Evolutionary conservation across 208 protist genomes (phyloP), one percentile per base, ranked within the genome.

Genomic region (Trypanosoma rangeli): DNA sequence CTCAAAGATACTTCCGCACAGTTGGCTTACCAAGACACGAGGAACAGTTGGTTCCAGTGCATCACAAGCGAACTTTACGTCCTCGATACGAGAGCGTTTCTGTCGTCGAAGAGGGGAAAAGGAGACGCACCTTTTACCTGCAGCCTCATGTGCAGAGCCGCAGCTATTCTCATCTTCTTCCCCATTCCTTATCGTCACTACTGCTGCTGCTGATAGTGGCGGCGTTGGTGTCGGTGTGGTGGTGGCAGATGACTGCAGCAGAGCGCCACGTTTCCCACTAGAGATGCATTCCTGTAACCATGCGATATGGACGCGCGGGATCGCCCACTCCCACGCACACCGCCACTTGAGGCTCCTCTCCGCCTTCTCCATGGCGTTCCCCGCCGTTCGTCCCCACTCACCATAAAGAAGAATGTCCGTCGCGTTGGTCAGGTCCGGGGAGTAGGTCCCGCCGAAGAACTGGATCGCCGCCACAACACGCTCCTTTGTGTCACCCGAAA

Each of bases 361-460:
- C 5, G 15, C 24, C 8, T 59, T 28, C 20, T 29, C 22, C 18
- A 20, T 4, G 33, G n/a, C 35, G 29, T 69, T 28, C 15, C 35
- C 29, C 5, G 50, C 49, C 9, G 12, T 44, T 10, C 54, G 10
- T 9, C n/a, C 49, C 46, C 3, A 20, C 16, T 33, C 39, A 7
- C 77, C 75, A 65, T 84, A 83, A 20, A 95, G 62, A 0, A 95
- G 57, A 18, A 90, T 39, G 50, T 79, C 75, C 0, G 86, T 95
- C 13, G 57, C 62, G 37, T 68, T 77, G 1, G 82, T 80, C 54
- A 95, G 53, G 57, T 88, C 42, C 20, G 79, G 81, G 53, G 79
- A 78, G 74, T 95, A 95, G 7, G 61, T 66, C 13, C 75, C 89
- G 28, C 89, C 89, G 50, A 83, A 89, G 62, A 89, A 92, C 44